phyloP scores from a whole-genome alignment of 257 asterid genomes.

The Przewalskia tangutica region DNA sequence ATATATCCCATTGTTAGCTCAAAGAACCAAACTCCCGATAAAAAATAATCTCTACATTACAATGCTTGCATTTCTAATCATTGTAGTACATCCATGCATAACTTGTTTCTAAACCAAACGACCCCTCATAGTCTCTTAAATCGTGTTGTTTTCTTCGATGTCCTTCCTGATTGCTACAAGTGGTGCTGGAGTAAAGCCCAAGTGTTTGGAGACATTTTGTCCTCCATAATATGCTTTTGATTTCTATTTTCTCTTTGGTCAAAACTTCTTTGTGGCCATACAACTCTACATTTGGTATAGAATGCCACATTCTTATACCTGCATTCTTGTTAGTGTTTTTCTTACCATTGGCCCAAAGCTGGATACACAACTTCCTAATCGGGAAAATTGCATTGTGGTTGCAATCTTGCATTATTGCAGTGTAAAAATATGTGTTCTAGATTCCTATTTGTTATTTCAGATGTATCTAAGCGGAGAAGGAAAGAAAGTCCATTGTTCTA shows the following conservation, averaged over 20 bases:
- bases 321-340: not conserved
- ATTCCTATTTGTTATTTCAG: not conserved
- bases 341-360: not conserved
- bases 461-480: not conserved
- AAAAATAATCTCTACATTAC: too few species aligned
- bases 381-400: not conserved
- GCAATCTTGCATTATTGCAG: not conserved
- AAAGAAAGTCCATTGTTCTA: not conserved
- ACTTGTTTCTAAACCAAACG: too few species aligned
- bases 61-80: too few species aligned
- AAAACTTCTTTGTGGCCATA: not conserved
- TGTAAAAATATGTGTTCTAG: too few species aligned
- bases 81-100: too few species aligned
- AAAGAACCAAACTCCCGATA: too few species aligned
- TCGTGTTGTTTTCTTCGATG: too few species aligned
- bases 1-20: too few species aligned
- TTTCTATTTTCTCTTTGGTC: not conserved
- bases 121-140: too few species aligned
- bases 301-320: not conserved
- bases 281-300: not conserved
- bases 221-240: not conserved
- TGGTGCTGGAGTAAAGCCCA: not conserved
- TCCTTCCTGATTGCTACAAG: too few species aligned
- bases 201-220: not conserved
- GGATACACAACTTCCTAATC: not conserved